Percentiles rank a stretch among this genome's conserved stretches.
Conservation (phyloP, 768 basidiomycete species). For the Kwoniella europaea region DNA sequence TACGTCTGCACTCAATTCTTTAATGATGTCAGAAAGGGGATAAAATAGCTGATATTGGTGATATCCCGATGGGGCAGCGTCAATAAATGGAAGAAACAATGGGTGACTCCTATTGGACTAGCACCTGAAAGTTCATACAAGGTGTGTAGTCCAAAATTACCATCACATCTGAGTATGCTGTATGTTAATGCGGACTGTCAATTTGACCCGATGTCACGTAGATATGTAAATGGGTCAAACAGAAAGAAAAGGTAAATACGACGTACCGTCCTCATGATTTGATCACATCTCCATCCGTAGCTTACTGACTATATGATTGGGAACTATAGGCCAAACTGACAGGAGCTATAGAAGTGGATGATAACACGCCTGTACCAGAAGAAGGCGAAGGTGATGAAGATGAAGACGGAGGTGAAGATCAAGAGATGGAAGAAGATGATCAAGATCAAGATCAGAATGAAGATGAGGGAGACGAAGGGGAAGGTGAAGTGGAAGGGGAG, state of each 20-base stretch:
- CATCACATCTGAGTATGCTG: not conserved
- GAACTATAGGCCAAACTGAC: conserved; percentile 11
- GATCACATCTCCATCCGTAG: not conserved
- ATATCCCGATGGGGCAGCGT: conserved; percentile 26
- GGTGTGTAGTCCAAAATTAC: conserved; percentile 16
- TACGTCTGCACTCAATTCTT: conserved; percentile 17
- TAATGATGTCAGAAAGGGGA: not conserved
- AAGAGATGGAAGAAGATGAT: conserved; percentile 7
- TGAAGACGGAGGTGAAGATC: conserved; percentile 29
- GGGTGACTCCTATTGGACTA: conserved; percentile 48
- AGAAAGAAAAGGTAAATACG: conserved; percentile 30
- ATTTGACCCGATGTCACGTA: conserved; percentile 9
- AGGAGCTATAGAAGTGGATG: conserved; percentile 32
- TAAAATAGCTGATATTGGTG: not conserved
- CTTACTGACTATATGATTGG: not conserved
- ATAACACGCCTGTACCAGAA: conserved; percentile 29
- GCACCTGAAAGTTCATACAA: conserved; percentile 51
- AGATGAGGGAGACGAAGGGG: conserved; percentile 27
- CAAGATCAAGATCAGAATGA: conserved; percentile 33
- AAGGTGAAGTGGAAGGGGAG: conserved; percentile 22
- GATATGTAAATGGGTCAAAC: conserved; percentile 52
- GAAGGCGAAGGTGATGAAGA: conserved; percentile 26
- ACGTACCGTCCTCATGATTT: not conserved
- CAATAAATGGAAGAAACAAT: conserved; percentile 50
- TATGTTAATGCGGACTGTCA: too few species aligned